Percentiles rank a stretch among this genome's conserved stretches.
phyloP scores from a whole-genome alignment of 306 rosid genomes.

The Quercus gilva region DNA sequence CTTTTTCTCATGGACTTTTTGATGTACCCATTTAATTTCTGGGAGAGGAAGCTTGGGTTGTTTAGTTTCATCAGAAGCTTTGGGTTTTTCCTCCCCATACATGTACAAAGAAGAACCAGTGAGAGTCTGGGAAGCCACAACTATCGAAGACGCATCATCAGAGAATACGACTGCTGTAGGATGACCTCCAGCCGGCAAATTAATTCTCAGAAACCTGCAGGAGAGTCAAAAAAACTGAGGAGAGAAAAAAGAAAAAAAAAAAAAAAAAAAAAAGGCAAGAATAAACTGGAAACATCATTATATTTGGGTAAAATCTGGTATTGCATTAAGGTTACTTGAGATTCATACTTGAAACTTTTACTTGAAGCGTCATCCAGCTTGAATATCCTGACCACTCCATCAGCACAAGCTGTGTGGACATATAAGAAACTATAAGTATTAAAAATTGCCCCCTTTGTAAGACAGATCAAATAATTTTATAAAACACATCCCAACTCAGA shows the following conservation, averaged over 20 bases:
- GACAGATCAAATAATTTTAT: constrained; percentile 3
- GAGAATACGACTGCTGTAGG: constrained; percentile 73
- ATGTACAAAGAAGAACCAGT: constrained; percentile 74
- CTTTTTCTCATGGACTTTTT: constrained; percentile 77
- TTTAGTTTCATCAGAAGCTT: constrained; percentile 42
- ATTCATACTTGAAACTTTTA: constrained; percentile 91
- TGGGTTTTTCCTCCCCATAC: constrained; percentile 85
- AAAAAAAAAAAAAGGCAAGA: background rate
- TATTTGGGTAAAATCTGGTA: constrained; percentile 8
- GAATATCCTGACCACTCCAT: constrained; percentile 89
- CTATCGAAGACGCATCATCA: constrained; percentile 67
- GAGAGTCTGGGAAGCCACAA: constrained; percentile 77
- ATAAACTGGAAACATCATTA: constrained; percentile 18
- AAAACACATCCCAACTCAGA: background rate
- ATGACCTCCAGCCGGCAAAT: constrained; percentile 86
- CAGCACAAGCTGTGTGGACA: constrained; percentile 76
- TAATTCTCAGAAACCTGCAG: constrained; percentile 80
- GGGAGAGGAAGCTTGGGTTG: constrained; percentile 88
- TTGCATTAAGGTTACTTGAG: constrained; percentile 16
- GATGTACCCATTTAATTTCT: constrained; percentile 86
- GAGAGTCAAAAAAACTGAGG: constrained; percentile 18
- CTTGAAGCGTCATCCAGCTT: constrained; percentile 92
- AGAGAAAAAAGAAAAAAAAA: background rate
- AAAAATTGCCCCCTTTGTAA: background rate
- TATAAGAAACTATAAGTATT: constrained; percentile 8